phyloP scores from a whole-genome alignment of 441 rosid genomes.

The Aleurites moluccanus region DNA sequence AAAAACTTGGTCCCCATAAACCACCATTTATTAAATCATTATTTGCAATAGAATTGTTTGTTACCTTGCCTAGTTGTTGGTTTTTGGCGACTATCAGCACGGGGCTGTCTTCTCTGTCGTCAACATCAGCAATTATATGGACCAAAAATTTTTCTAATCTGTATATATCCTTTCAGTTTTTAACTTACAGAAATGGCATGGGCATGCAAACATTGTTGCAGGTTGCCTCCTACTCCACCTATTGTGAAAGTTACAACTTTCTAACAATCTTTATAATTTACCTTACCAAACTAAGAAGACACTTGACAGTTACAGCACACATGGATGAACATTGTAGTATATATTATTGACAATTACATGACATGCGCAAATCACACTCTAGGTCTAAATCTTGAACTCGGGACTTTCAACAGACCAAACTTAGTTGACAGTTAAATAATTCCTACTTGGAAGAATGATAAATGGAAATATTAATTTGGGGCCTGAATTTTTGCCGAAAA shows the following conservation, averaged over 20 bases:
- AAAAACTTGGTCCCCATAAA: constrained; percentile 25
- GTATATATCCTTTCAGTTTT: constrained; percentile 1
- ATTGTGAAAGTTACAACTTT: constrained; percentile 26
- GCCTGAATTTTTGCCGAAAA: too few species aligned
- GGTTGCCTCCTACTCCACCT: neutral
- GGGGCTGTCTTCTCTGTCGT: constrained; percentile 15
- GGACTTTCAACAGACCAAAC: too few species aligned
- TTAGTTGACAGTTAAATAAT: too few species aligned
- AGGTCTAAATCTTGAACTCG: neutral
- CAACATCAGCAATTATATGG: constrained; percentile 23
- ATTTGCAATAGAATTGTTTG: neutral
- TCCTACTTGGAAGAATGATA: too few species aligned
- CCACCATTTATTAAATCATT: neutral
- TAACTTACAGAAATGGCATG: constrained; percentile 12
- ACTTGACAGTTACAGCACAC: neutral
- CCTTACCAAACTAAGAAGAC: neutral
- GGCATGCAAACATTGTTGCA: neutral
- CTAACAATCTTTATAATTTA: constrained; percentile 15
- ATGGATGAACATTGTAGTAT: neutral
- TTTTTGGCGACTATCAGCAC: neutral
- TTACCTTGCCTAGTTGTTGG: constrained; percentile 20
- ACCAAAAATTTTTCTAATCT: constrained; percentile 14
- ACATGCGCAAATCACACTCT: neutral
- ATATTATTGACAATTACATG: neutral
- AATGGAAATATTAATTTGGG: too few species aligned